Conservation (phyloP, 768 basidiomycete species). For the Termitomyces bulborhizus region DNA sequence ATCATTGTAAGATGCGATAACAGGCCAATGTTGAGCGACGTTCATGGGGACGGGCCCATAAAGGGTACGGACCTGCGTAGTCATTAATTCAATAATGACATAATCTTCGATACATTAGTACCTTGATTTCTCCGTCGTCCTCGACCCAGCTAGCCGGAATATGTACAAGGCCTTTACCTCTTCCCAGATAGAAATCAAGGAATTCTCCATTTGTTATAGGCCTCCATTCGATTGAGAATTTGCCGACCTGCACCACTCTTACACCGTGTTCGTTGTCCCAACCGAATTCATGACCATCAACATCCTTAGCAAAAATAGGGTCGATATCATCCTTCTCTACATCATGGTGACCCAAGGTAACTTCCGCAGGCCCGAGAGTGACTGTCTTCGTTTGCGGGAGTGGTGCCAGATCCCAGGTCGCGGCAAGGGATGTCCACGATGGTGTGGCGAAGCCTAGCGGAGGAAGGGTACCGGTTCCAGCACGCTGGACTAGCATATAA, state of each 20-base stretch:
- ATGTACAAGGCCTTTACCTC: constrained; percentile 37
- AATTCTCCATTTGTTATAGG: constrained; percentile 91
- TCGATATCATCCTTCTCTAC: constrained; percentile 58
- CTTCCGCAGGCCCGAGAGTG: constrained; percentile 47
- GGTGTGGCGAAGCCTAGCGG: constrained; percentile 73
- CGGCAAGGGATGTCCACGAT: constrained; percentile 53
- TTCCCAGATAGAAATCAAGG: constrained; percentile 50
- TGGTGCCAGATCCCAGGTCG: constrained; percentile 43
- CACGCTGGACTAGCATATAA: constrained; percentile 88
- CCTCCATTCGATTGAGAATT: constrained; percentile 78
- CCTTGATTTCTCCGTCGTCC: constrained; percentile 42
- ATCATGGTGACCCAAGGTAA: constrained; percentile 83
- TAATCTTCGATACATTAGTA: constrained; percentile 14
- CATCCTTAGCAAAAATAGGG: constrained; percentile 25
- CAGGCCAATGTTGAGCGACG: constrained; percentile 80
- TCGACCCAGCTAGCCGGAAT: constrained; percentile 75
- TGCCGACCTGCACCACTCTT: constrained; percentile 48
- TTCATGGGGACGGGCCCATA: constrained; percentile 80
- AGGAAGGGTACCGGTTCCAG: constrained; percentile 71
- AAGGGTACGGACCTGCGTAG: constrained; percentile 66
- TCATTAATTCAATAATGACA: neutral
- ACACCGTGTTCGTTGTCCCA: constrained; percentile 94
- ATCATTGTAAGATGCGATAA: constrained; percentile 72
- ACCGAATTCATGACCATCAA: constrained; percentile 66
- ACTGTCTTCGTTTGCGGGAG: constrained; percentile 38